phyloP scores from a whole-genome alignment of 331 rosid genomes.

The Quercus phellos region DNA sequence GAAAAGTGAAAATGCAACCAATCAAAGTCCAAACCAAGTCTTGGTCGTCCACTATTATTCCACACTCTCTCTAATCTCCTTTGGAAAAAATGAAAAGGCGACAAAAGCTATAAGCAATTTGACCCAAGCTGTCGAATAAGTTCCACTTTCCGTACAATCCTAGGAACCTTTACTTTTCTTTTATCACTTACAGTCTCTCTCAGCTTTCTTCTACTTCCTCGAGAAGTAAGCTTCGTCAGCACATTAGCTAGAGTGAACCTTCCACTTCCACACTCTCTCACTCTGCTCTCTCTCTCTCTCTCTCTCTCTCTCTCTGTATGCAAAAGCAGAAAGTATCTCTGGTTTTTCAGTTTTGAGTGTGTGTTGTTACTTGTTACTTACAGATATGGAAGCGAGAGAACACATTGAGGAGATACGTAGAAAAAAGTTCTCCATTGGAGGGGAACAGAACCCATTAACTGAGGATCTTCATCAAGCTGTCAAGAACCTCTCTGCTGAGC shows the following conservation, averaged over 20 bases:
- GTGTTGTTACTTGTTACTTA: neutral
- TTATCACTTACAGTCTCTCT: no score
- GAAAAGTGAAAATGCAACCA: no score
- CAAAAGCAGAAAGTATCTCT: neutral
- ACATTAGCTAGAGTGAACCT: no score
- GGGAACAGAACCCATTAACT: constrained; percentile 30
- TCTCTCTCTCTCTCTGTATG: neutral
- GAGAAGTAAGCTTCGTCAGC: neutral
- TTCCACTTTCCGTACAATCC: no score
- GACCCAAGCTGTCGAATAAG: no score
- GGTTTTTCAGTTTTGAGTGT: neutral
- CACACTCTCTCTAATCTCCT: no score
- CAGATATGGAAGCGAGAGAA: constrained; percentile 29
- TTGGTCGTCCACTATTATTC: no score
- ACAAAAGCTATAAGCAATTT: no score
- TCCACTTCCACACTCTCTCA: neutral
- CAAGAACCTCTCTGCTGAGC: constrained; percentile 57
- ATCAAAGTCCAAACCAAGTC: no score
- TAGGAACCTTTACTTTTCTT: no score
- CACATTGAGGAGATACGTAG: constrained; percentile 52
- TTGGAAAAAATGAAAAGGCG: no score
- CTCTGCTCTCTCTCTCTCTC: neutral
- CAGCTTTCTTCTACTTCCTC: no score
- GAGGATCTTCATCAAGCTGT: constrained; percentile 62
- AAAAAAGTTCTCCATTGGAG: constrained; percentile 54